Conservation (phyloP, 176 grass and related monocot species). For the Triticum timopheevii region DNA sequence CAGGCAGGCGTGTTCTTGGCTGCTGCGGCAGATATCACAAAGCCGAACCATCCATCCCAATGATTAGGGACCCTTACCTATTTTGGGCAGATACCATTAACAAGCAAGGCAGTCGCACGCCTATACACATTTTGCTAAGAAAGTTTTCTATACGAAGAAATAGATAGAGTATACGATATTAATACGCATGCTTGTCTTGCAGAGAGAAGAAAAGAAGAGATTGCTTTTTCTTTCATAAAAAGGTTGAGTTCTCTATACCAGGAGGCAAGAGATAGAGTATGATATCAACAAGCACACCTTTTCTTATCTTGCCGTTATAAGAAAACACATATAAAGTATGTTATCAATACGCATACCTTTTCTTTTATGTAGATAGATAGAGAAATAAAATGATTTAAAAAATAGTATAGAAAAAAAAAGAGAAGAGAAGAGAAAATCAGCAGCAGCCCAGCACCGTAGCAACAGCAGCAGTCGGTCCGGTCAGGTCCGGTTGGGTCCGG, state of each 20-base stretch:
- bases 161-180: not conserved
- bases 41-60: not conserved
- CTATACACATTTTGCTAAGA: too few species aligned
- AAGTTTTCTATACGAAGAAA: not conserved
- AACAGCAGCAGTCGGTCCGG: not conserved
- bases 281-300: not conserved
- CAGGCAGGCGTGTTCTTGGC: not conserved
- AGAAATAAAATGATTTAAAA: too few species aligned
- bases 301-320: not conserved
- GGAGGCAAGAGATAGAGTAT: too few species aligned
- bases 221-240: not conserved
- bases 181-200: not conserved
- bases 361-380: too few species aligned
- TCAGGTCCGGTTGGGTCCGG: not conserved
- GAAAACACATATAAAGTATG: not conserved
- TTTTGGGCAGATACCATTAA: not conserved
- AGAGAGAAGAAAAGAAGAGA: not conserved
- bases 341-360: not conserved
- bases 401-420: not conserved
- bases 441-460: not conserved
- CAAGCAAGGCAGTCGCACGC: not conserved
- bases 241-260: not conserved
- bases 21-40: not conserved
- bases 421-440: not conserved
- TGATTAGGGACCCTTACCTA: constrained; percentile 4